Base-by-base conservation (phyloP, 495 filamentous ascomycete species). In the Glutinoglossum americanum region DNA sequence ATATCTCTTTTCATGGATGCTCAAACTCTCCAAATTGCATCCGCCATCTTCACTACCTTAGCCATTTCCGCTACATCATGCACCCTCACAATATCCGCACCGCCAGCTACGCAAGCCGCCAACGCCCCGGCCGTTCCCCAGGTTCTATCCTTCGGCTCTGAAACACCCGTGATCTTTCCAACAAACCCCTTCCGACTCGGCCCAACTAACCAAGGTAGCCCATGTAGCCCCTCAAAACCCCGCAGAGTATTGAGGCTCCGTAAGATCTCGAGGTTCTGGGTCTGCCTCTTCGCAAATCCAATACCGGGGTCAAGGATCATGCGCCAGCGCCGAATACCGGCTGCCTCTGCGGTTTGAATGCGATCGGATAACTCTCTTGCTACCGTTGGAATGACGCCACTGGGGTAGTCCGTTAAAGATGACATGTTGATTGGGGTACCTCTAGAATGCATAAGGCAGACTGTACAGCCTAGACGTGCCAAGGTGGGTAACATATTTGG, bases 361-460 rank as follows among this genome's bases (percentile, higher is more conserved):
- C 88, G 82, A 2, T 62, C 73, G 4, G 74, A 72, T 5, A 98
- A 75, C 65, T 97, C 92, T 17, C 64, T 56, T 17, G 72, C 79
- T 0, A 97, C 79, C 23, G 78, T 80, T 4, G 69, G 64, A n/a
- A 94, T 74, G 8, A 95, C 68, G 0, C 89, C 89, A 30, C 73
- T 62, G 0, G 86, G 86, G 67, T 96, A 96, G 9, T 74, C 64
- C 32, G 76, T 77, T 8, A 85, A 69, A 3, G 66, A 67, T 41
- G 72, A 81, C 92, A 97, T 98, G 3, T 85, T 96, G 26, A 75
- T 72, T 0, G 92, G 87, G 3, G 77, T 83, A 30, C 92, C 92
- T 62, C 92, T 87, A 83, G 90, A 95, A 68, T 98, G 92, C 88
- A 93, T 94, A 26, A 98, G 71, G 63, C 85, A 83, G 41, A 94